A percentile compares a stretch with the other conserved stretches of the same genome.
These are phyloP conservation scores for Auricularia auricula-judae DNA, from an alignment of 768 basidiomycete species.

Conservation along the genomic window DNA sequence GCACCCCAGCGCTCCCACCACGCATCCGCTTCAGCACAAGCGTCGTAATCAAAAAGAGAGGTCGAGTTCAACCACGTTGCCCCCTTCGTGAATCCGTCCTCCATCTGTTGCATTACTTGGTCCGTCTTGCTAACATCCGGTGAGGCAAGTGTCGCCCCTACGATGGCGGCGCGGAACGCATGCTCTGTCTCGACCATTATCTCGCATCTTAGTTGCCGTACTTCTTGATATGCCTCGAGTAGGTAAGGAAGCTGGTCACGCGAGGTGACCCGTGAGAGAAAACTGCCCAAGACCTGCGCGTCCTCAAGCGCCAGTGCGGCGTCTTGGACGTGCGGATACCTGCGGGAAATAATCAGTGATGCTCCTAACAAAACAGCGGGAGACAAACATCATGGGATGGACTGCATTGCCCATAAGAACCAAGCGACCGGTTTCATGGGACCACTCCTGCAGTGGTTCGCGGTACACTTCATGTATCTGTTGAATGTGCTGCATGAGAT, in stretches of 20 bases:
- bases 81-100: background rate
- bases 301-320: constrained; percentile 49
- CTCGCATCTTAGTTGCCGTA: constrained; percentile 41
- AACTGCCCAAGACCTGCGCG: constrained; percentile 43
- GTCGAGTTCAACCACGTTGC: background rate
- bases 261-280: constrained; percentile 43
- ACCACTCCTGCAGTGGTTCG: constrained; percentile 33
- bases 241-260: constrained; percentile 39
- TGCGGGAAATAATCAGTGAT: too few species aligned
- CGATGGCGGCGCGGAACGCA: too few species aligned
- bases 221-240: constrained; percentile 45
- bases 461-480: constrained; percentile 26
- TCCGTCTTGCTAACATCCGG: too few species aligned
- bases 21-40: background rate
- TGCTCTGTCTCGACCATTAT: constrained; percentile 15
- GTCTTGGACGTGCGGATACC: constrained; percentile 34
- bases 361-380: too few species aligned
- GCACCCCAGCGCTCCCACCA: background rate
- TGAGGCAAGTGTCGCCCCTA: too few species aligned
- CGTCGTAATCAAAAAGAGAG: background rate
- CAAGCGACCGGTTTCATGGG: constrained; percentile 35
- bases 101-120: too few species aligned
- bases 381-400: constrained; percentile 42
- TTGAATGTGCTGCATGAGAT: constrained; percentile 23
- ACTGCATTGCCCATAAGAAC: constrained; percentile 52